Evolutionary conservation across 345 rosid genomes (phyloP), one percentile per base, ranked within the genome.

Genomic region (Lepidium africanum): DNA sequence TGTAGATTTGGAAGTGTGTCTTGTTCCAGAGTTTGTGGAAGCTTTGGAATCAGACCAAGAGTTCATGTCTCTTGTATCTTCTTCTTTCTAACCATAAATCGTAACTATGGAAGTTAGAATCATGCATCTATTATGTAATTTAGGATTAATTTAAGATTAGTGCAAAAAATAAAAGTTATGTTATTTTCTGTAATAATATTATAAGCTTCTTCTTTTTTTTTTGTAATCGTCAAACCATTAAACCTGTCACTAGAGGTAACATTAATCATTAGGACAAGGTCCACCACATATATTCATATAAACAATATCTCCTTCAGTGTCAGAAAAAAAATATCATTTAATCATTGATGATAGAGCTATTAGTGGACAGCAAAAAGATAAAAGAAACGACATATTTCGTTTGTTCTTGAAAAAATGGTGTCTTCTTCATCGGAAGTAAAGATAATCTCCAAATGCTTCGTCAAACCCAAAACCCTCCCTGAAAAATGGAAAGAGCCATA

Each of bases 1-100:
- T 61, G 23, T 87, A 0, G 94, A 87, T 25, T 78, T 88, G 65
- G 94, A 86, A 69, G 60, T 89, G 6, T 87, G 94, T 55, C 85
- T 89, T 54, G 67, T 79, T 3, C 78, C 82, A 1, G 65, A 62
- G 48, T 74, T 65, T 10, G 87, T 91, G 97, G 63, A 63, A 8
- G 84, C 85, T 64, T 77, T 86, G 47, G 89, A 88, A 79, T 69
- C 79, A 17, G 85, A 85, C 30, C 43, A 76, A 5, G 87, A 81
- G 51, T 81, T 82, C 76, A 64, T 80, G 75, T 69, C 65, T 7
- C 74, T 57, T 33, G 72, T 67, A n/a, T 40, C 60, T 16, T 41
- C 51, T 62, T 77, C 23, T 76, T 75, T 27, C 32, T 4, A 27
- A 27, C 32, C 32, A 27, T 27, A 27, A 27, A 27, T 27, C 5